phyloP scores from a whole-genome alignment of 1,284 basidiomycete species.

The Entoloma clypeatum region DNA sequence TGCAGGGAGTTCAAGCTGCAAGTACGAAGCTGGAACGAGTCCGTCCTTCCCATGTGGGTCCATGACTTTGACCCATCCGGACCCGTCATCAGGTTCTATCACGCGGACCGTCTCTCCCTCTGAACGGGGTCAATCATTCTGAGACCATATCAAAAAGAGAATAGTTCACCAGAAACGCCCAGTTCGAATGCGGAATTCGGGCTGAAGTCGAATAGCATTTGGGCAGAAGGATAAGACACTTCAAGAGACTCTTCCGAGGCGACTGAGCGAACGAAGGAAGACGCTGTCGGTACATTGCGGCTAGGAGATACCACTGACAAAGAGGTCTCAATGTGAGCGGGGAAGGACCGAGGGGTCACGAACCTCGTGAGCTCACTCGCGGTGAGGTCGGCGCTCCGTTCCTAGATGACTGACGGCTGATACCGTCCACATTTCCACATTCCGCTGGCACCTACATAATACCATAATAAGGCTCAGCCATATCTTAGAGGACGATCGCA shows the following conservation, averaged over 20 bases:
- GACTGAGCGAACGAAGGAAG: constrained; percentile 48
- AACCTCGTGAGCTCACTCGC: too few relatives aligned
- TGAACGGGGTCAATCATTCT: constrained; percentile 25
- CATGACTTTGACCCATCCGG: constrained; percentile 80
- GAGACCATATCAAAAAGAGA: not conserved
- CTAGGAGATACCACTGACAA: constrained; percentile 12
- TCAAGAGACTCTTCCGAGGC: constrained; percentile 33
- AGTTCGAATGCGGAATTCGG: constrained; percentile 76
- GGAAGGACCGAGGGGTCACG: too few relatives aligned
- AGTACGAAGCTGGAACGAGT: constrained; percentile 75
- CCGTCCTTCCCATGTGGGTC: constrained; percentile 57
- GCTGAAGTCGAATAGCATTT: constrained; percentile 66
- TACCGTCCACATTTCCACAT: constrained; percentile 43
- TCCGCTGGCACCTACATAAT: constrained; percentile 61
- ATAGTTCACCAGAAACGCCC: constrained; percentile 49
- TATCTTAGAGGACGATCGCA: constrained; percentile 12
- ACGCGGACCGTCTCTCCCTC: constrained; percentile 61
- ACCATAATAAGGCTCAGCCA: not conserved
- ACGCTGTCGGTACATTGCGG: constrained; percentile 43
- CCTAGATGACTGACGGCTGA: too few relatives aligned
- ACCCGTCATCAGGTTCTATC: constrained; percentile 74
- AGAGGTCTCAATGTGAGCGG: constrained; percentile 6
- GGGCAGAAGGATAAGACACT: constrained; percentile 44
- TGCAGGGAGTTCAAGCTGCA: constrained; percentile 39
- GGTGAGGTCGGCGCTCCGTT: too few relatives aligned